Base-by-base conservation (phyloP, 2,329 filamentous ascomycete genomes). In the Trichoderma koningiopsis region DNA sequence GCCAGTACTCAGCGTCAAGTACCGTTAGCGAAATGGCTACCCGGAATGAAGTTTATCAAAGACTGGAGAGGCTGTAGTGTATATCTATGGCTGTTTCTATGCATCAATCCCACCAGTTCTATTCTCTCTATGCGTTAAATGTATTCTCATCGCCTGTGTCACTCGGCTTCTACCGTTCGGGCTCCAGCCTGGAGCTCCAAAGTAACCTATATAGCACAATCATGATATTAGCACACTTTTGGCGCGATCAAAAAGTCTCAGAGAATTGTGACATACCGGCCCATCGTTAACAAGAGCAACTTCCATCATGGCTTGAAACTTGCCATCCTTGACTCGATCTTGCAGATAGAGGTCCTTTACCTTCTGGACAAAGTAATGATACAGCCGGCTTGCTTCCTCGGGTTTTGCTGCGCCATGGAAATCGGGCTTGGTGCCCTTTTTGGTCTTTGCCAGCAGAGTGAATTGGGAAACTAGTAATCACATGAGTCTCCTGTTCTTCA, bases 301-400 rank as follows among this genome's bases (percentile, higher is more conserved):
- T 77, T 98, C 91, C 96, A 99, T 99, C 94, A 97, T 97, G 61
- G 96, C 96, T 77, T 97, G 95, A 79, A 99, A 99, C 35, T 95
- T 89, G n/a, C 96, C 96, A 78, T 99, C 91, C 78, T 97, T 94
- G 70, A 99, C 94, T 72, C 86, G 90, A 10, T 93, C 92, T 7
- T 87, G 80, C 5, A 83, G 79, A 78, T 98, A 97, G 3, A 89
- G 85, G 66, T 89, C 85, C 74, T 89, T 87, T 53, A 98, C 89
- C 74, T 91, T 92, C 62, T 87, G 82, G 74, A 94, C 88, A 82
- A 99, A 98, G 77, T 91, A 85, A 68, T 94, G 88, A 78, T 98
- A 99, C 7, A 98, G 84, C 71, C 86, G 86, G 75, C 89, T 92
- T 29, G 95, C 96, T 68, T 94, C 89, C 13, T 92, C 88, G 4